A percentile compares a stretch with the other conserved stretches of the same genome.
These are phyloP conservation scores for Tolypocladium sp. DNA, from an alignment of 2,329 filamentous ascomycete species.

Conservation along the genomic window DNA sequence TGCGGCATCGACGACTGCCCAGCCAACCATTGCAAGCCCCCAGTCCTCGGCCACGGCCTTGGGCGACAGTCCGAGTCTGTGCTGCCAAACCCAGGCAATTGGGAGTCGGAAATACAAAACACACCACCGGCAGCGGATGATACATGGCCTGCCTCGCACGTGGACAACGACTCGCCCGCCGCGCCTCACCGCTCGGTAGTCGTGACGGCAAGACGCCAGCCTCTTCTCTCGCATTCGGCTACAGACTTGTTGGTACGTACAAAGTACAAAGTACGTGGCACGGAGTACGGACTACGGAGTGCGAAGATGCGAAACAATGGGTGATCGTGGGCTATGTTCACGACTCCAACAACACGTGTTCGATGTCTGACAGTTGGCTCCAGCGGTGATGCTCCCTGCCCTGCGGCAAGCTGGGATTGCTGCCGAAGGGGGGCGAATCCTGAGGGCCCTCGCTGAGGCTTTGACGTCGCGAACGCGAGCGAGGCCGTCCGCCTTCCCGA, in stretches of 20 bases:
- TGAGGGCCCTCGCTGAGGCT: too few species aligned
- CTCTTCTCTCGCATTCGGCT: not conserved
- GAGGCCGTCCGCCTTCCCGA: conserved; percentile 14
- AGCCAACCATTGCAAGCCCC: not conserved
- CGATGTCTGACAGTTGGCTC: not conserved
- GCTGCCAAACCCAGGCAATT: too few species aligned
- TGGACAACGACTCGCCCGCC: not conserved
- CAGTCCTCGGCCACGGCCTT: not conserved
- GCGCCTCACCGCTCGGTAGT: not conserved
- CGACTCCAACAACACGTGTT: not conserved
- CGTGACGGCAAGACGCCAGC: not conserved
- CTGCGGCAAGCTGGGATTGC: not conserved
- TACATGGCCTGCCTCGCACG: not conserved
- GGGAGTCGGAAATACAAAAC: not conserved
- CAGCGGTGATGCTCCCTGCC: not conserved
- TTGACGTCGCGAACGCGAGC: not conserved
- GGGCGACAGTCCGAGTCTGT: not conserved
- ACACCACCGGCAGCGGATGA: not conserved
- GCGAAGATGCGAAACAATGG: not conserved
- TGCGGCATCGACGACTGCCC: not conserved
- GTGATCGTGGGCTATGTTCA: not conserved
- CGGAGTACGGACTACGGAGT: not conserved
- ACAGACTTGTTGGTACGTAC: not conserved
- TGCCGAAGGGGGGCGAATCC: not conserved
- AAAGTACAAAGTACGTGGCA: not conserved